Evolutionary conservation across 2,329 filamentous ascomycete species (phyloP).

Genomic region (Drechslerella coelobrocha): DNA sequence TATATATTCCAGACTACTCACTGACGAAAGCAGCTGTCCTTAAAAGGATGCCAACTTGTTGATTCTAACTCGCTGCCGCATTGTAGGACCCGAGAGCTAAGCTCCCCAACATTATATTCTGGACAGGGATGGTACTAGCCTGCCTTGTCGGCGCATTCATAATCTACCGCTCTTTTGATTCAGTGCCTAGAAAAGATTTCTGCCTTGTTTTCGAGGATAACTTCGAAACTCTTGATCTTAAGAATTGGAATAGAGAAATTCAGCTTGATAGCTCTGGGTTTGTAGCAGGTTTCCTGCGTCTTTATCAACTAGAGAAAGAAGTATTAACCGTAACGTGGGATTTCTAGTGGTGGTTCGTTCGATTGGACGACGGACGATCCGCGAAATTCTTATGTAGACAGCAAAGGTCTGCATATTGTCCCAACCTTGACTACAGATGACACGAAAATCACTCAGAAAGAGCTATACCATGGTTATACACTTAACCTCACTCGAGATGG

Average conservation of each 20-base stretch:
- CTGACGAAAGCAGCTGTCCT: too few relatives aligned
- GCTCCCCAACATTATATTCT: conserved; percentile 11
- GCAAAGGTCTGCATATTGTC: conserved; percentile 63
- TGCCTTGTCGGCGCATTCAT: conserved; percentile 1
- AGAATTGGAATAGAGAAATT: conserved; percentile 63
- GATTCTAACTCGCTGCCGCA: background rate
- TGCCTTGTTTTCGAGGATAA: conserved; percentile 63
- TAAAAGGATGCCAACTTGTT: background rate
- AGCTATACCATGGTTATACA: conserved; percentile 57
- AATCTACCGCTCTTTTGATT: background rate
- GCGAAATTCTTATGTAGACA: conserved; percentile 62
- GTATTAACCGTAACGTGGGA: conserved; percentile 58
- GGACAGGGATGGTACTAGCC: conserved; percentile 7
- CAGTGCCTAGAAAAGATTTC: conserved; percentile 57
- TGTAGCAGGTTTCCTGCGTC: conserved; percentile 48
- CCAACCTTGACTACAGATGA: conserved; percentile 63
- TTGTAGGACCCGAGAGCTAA: conserved; percentile 6
- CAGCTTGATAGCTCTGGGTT: conserved; percentile 58
- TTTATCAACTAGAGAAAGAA: conserved; percentile 55
- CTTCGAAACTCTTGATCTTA: conserved; percentile 61
- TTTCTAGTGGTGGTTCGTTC: conserved; percentile 60
- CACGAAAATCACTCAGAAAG: conserved; percentile 60
- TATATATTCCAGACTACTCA: background rate
- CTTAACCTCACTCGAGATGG: conserved; percentile 61
- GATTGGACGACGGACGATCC: conserved; percentile 65